Percentiles rank a stretch among this genome's conserved stretches.
Evolutionary conservation across 2,329 filamentous ascomycete genomes (phyloP).

Genomic region (Diaporthe sp.): DNA sequence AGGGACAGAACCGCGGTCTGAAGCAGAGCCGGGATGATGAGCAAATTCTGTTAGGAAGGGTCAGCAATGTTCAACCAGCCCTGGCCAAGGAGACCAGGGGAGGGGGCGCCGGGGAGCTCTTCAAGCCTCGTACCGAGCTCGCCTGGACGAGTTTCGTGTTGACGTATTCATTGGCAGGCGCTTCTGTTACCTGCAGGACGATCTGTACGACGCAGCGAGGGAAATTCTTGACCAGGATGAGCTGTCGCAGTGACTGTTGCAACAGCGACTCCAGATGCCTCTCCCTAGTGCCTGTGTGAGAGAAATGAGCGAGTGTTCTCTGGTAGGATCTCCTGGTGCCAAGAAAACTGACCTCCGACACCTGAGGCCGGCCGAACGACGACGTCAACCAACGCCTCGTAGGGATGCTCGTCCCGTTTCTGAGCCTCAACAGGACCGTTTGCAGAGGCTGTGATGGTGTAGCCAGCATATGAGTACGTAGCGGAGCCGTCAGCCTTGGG

Average conservation of each 20-base stretch:
- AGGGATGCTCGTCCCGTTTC: slow-evolving; percentile 89
- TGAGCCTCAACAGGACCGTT: slow-evolving; percentile 95
- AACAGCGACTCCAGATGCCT: slow-evolving; percentile 86
- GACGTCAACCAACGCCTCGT: slow-evolving; percentile 92
- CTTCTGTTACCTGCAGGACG: slow-evolving; percentile 80
- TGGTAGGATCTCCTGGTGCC: slow-evolving; percentile 26
- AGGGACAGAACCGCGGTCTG: slow-evolving; percentile 85
- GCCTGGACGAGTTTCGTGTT: slow-evolving; percentile 73
- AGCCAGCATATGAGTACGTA: slow-evolving; percentile 81
- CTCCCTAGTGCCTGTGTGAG: slow-evolving; percentile 74
- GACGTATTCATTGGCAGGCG: slow-evolving; percentile 77
- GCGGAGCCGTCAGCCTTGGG: slow-evolving; percentile 85
- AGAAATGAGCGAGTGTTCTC: slow-evolving; percentile 44
- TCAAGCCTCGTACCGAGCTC: slow-evolving; percentile 65
- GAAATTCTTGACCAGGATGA: slow-evolving; percentile 82
- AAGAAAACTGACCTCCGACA: slow-evolving; percentile 75
- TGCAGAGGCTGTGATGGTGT: slow-evolving; percentile 85
- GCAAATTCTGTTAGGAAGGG: slow-evolving; percentile 72
- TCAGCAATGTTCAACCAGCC: slow-evolving; percentile 44
- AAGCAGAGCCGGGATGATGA: slow-evolving; percentile 84
- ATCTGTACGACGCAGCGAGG: slow-evolving; percentile 85
- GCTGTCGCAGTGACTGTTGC: slow-evolving; percentile 78
- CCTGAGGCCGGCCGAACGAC: slow-evolving; percentile 88
- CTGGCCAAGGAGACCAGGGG: slow-evolving; percentile 23
- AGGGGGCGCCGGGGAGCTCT: slow-evolving; percentile 15